phyloP scores from a whole-genome alignment of 495 filamentous ascomycete genomes.

The Sordaria brevicollis region DNA sequence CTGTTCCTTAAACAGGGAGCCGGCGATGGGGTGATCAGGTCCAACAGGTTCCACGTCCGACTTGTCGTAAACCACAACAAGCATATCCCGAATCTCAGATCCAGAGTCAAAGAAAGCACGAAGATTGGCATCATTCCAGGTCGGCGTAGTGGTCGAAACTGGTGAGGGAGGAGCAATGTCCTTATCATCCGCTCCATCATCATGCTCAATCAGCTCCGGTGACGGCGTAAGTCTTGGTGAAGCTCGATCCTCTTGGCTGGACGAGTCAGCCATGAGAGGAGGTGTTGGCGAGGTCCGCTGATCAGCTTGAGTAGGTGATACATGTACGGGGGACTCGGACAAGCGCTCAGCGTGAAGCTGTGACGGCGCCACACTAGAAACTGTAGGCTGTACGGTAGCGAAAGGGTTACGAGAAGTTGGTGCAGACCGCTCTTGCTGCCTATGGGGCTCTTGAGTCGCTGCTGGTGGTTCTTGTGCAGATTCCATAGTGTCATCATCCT shows the following conservation, averaged over 20 bases:
- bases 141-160: slow-evolving; percentile 30
- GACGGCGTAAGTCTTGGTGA: slow-evolving; percentile 59
- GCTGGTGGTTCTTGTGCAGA: slow-evolving; percentile 9
- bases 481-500: slow-evolving; percentile 20
- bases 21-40: slow-evolving; percentile 74
- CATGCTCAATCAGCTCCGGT: slow-evolving; percentile 51
- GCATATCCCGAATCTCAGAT: slow-evolving; percentile 80
- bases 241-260: slow-evolving; percentile 52
- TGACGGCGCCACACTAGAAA: slow-evolving; percentile 8
- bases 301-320: slow-evolving; percentile 45
- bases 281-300: slow-evolving; percentile 33
- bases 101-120: slow-evolving; percentile 86
- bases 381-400: slow-evolving; percentile 11
- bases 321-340: slow-evolving; percentile 70
- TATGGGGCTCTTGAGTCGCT: slow-evolving; percentile 1
- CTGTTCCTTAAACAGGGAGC: slow-evolving; percentile 72
- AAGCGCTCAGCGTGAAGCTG: slow-evolving; percentile 37
- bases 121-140: slow-evolving; percentile 80
- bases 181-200: slow-evolving; percentile 29
- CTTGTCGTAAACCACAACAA: slow-evolving; percentile 87
- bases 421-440: neutral
- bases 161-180: slow-evolving; percentile 35
- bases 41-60: slow-evolving; percentile 64
- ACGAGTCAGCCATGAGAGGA: slow-evolving; percentile 53
- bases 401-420: slow-evolving; percentile 22